Conservation (phyloP, 1,139 yeast species). For the Casaregolazyma suthepensis region DNA sequence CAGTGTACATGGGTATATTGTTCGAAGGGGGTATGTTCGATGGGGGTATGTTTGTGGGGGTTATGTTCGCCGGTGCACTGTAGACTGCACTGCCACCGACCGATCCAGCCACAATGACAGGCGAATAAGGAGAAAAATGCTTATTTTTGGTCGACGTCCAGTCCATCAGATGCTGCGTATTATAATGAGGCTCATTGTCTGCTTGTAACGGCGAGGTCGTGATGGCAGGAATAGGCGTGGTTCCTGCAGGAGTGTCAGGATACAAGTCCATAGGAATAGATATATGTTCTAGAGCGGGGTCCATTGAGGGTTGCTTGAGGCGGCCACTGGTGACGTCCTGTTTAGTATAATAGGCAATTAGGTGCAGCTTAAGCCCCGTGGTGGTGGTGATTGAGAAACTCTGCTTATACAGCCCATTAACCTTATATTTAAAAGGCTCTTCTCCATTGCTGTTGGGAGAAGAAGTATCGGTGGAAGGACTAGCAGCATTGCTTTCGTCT, state of each 20-base stretch:
- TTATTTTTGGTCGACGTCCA: not conserved
- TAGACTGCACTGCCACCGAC: not conserved
- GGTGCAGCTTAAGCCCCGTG: conserved; percentile 47
- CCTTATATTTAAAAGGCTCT: conserved; percentile 36
- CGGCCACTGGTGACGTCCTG: conserved; percentile 29
- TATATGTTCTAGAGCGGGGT: conserved; percentile 33
- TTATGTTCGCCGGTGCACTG: not conserved
- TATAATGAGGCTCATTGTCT: not conserved
- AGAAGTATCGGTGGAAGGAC: not conserved
- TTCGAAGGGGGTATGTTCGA: too few species aligned
- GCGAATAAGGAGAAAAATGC: not conserved
- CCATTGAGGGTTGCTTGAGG: conserved; percentile 38
- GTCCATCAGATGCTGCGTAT: not conserved
- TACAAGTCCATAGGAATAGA: conserved; percentile 35
- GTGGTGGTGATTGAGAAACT: conserved; percentile 49
- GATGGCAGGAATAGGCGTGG: conserved; percentile 26
- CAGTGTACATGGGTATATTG: not conserved
- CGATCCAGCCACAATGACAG: not conserved
- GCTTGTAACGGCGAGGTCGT: conserved; percentile 21
- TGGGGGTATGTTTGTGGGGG: too few species aligned
- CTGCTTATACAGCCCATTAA: conserved; percentile 52
- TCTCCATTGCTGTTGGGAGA: conserved; percentile 7
- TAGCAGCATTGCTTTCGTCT: not conserved
- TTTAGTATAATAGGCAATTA: conserved; percentile 46
- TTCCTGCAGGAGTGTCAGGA: conserved; percentile 32